These are phyloP conservation scores for Lupinus albus DNA, from an alignment of 306 rosid genomes.

Conservation along the genomic window DNA sequence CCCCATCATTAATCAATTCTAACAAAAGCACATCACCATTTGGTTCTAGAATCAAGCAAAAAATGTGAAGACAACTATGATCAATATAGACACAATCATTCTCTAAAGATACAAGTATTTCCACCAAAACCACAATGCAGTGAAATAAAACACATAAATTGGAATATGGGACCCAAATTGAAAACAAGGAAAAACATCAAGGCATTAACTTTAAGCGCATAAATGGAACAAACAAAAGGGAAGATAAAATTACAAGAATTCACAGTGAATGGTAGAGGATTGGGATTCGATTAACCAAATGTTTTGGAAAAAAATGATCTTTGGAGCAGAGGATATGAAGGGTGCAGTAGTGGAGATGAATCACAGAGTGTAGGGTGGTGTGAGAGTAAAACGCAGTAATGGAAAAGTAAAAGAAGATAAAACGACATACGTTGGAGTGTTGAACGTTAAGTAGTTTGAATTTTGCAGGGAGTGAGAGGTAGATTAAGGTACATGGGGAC, in stretches of 20 bases:
- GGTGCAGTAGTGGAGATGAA: background rate
- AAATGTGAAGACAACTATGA: background rate
- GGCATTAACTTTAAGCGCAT: background rate
- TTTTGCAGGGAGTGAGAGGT: no score
- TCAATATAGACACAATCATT: background rate
- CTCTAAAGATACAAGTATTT: no score
- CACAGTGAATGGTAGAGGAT: background rate
- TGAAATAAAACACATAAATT: background rate
- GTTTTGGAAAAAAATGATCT: constrained; percentile 8
- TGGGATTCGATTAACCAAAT: constrained; percentile 15
- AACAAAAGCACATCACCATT: background rate
- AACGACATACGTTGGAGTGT: constrained; percentile 32
- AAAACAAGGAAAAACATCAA: constrained; percentile 6
- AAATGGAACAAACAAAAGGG: background rate
- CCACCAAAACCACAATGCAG: constrained; percentile 27
- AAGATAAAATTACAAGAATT: background rate
- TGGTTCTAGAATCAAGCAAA: constrained; percentile 7
- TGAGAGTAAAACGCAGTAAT: constrained; percentile 34
- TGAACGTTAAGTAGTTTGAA: no score
- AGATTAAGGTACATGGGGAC: no score
- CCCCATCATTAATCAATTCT: constrained; percentile 22
- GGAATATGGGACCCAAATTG: background rate
- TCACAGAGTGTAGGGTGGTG: constrained; percentile 46
- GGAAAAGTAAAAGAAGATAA: constrained; percentile 7
- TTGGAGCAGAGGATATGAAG: background rate